These are phyloP conservation scores for Moesziomyces parantarcticus DNA, from an alignment of 1,284 basidiomycete genomes.

Conservation along the genomic window DNA sequence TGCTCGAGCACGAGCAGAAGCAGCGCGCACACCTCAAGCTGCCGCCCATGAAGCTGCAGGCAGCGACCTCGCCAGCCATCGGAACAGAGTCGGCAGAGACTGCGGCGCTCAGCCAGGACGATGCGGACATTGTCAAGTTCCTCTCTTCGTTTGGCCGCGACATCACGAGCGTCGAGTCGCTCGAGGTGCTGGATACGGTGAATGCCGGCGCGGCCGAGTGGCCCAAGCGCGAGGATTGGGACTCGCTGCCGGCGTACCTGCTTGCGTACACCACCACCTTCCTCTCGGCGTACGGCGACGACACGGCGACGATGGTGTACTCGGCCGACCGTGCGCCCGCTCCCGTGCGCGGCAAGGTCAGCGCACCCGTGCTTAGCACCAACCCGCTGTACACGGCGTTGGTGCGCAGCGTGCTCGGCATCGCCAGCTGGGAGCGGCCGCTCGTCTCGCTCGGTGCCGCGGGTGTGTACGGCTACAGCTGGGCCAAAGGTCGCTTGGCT, in stretches of 20 bases:
- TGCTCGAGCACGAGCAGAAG: conserved; percentile 45
- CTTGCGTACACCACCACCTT: conserved; percentile 31
- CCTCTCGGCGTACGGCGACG: conserved; percentile 18
- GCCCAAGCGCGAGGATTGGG: conserved; percentile 39
- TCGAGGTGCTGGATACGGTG: conserved; percentile 37
- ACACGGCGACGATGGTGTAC: conserved; percentile 33
- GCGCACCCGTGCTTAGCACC: conserved; percentile 11
- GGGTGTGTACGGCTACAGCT: conserved; percentile 28
- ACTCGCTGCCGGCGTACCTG: conserved; percentile 37
- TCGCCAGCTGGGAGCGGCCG: conserved; percentile 43
- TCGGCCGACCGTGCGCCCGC: conserved; percentile 17
- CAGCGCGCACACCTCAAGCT: conserved; percentile 31
- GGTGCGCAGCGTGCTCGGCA: conserved; percentile 11
- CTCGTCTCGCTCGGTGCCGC: conserved; percentile 18
- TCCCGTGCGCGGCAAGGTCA: not conserved
- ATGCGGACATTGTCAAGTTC: conserved; percentile 44
- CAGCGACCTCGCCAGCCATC: not conserved
- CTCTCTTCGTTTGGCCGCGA: conserved; percentile 44
- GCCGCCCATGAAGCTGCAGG: conserved; percentile 39
- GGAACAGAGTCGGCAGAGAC: not conserved
- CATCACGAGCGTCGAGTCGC: conserved; percentile 33
- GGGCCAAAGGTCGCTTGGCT: conserved; percentile 36
- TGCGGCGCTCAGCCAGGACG: conserved; percentile 19
- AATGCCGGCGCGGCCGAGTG: conserved; percentile 16
- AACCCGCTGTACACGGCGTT: conserved; percentile 36